A percentile compares a stretch with the other conserved stretches of the same genome.
Evolutionary conservation across 768 basidiomycete genomes (phyloP).

Genomic region (Tylopilus felleus): DNA sequence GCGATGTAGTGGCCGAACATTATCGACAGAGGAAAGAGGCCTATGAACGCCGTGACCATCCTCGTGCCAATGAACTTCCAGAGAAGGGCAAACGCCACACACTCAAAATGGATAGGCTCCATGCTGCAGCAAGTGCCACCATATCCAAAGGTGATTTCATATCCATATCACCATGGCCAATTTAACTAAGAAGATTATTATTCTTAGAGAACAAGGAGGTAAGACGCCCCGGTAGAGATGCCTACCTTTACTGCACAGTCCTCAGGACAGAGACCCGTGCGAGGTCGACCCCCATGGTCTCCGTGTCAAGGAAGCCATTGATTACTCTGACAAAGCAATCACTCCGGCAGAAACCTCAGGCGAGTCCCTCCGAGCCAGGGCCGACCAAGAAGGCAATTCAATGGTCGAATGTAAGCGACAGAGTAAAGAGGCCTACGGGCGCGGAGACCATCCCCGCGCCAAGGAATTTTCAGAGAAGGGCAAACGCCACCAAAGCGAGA

Average conservation of each 20-base stretch:
- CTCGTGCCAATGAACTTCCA: slow-evolving; percentile 74
- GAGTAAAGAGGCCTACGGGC: slow-evolving; percentile 70
- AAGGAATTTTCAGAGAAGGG: slow-evolving; percentile 80
- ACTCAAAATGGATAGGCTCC: slow-evolving; percentile 67
- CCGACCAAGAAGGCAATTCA: slow-evolving; percentile 71
- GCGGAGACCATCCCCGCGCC: slow-evolving; percentile 69
- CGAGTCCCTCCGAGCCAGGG: slow-evolving; percentile 61
- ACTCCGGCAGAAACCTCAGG: slow-evolving; percentile 32
- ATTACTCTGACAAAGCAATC: slow-evolving; percentile 69
- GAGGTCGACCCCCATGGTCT: slow-evolving; percentile 90
- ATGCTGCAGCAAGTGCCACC: slow-evolving; percentile 78
- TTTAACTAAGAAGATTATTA: background rate
- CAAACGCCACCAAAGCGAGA: slow-evolving; percentile 70
- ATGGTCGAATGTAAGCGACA: slow-evolving; percentile 65
- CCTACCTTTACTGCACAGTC: background rate
- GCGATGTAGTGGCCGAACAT: slow-evolving; percentile 65
- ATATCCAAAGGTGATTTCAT: slow-evolving; percentile 59
- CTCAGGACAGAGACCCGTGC: slow-evolving; percentile 56
- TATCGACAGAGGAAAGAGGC: slow-evolving; percentile 70
- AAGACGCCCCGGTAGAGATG: background rate
- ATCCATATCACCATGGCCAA: slow-evolving; percentile 11
- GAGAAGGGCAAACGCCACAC: slow-evolving; percentile 79
- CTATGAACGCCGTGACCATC: slow-evolving; percentile 68
- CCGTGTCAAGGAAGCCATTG: slow-evolving; percentile 88
- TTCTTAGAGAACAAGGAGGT: slow-evolving; percentile 72